Evolutionary conservation across 495 filamentous ascomycete genomes (phyloP).

Genomic region (Talaromyces adpressus): DNA sequence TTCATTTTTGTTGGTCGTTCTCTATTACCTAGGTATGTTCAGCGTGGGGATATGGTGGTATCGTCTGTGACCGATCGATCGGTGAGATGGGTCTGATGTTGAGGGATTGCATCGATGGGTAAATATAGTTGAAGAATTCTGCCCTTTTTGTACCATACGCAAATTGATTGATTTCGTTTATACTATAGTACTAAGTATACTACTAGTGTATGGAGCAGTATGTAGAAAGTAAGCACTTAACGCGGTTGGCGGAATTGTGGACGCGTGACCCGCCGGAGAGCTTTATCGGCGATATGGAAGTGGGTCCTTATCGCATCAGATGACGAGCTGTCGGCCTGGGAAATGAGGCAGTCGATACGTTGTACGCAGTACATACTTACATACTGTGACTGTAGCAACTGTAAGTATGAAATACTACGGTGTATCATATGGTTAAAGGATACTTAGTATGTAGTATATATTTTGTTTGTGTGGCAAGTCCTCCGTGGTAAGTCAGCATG

Average conservation of each 20-base stretch:
- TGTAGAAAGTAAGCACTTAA: neutral
- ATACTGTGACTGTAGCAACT: too few species aligned
- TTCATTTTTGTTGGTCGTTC: neutral
- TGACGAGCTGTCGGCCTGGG: neutral
- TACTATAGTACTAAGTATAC: too few species aligned
- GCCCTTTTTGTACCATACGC: constrained; percentile 2
- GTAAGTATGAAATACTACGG: too few species aligned
- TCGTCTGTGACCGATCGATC: neutral
- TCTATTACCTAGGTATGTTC: neutral
- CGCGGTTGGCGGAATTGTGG: neutral
- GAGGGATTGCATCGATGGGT: neutral
- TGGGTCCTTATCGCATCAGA: constrained; percentile 8
- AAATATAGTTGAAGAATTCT: neutral
- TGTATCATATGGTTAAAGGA: too few species aligned
- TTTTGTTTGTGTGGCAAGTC: neutral
- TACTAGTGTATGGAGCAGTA: too few species aligned
- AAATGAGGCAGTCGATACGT: neutral
- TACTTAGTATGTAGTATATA: too few species aligned
- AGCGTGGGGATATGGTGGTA: neutral
- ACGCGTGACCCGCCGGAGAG: neutral
- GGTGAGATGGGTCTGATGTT: neutral
- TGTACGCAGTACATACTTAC: too few species aligned
- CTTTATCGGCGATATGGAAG: neutral
- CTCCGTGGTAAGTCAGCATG: too few species aligned
- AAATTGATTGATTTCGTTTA: neutral